These are phyloP conservation scores for Hypoxylon sp. DNA, from an alignment of 2,329 filamentous ascomycete genomes.

Conservation along the genomic window DNA sequence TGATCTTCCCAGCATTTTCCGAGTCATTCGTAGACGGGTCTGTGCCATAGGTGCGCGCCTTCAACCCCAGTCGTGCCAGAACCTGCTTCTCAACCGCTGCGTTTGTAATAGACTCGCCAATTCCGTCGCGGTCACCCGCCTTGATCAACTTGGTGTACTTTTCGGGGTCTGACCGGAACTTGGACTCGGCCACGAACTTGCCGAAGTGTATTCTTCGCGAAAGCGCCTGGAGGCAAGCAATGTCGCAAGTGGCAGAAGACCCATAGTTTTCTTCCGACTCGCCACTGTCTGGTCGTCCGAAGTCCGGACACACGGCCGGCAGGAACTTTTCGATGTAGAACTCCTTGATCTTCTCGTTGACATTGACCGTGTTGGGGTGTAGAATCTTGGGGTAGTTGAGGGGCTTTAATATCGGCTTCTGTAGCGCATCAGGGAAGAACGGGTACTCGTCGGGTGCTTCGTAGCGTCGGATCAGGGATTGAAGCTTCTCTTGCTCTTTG, in stretches of 20 bases:
- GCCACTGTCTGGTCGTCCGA: slow-evolving; percentile 82
- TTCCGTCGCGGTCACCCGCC: slow-evolving; percentile 82
- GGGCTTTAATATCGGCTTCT: slow-evolving; percentile 86
- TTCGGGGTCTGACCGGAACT: slow-evolving; percentile 88
- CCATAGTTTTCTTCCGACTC: slow-evolving; percentile 96
- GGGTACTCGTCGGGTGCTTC: slow-evolving; percentile 97
- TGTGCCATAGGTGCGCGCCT: slow-evolving; percentile 93
- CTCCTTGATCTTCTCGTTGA: slow-evolving; percentile 88
- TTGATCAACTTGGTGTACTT: slow-evolving; percentile 87
- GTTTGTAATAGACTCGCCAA: slow-evolving; percentile 93
- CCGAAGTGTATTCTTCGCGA: slow-evolving; percentile 96
- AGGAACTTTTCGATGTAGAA: slow-evolving; percentile 89
- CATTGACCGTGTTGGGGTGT: slow-evolving; percentile 88
- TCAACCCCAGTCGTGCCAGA: slow-evolving; percentile 85
- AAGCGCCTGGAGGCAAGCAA: slow-evolving; percentile 88
- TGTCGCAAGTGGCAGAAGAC: slow-evolving; percentile 90
- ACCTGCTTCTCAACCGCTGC: slow-evolving; percentile 91
- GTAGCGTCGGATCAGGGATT: slow-evolving; percentile 94
- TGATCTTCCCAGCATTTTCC: slow-evolving; percentile 81
- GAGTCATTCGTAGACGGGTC: slow-evolving; percentile 78
- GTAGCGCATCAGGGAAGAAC: slow-evolving; percentile 89
- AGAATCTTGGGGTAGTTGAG: slow-evolving; percentile 91
- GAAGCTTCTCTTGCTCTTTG: slow-evolving; percentile 87
- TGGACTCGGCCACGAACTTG: slow-evolving; percentile 97
- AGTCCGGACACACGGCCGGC: slow-evolving; percentile 84